Base-by-base conservation (phyloP, 2,329 filamentous ascomycete species). In the Parastagonospora nodorum region DNA sequence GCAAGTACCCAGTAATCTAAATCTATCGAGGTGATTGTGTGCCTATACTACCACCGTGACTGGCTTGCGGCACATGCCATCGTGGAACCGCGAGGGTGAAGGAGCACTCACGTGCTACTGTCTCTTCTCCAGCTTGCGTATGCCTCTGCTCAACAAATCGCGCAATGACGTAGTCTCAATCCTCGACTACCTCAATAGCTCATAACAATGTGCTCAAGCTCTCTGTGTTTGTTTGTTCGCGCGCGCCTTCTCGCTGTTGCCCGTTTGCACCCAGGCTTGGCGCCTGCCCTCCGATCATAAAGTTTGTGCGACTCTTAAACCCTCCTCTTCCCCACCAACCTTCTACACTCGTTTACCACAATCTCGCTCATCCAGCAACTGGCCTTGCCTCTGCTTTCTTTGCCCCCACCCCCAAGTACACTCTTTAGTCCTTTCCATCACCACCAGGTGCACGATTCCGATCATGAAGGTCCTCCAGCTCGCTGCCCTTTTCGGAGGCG, bases 401-500 rank as follows among this genome's bases (percentile, higher is more conserved):
- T 50, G 39, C 49, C 55, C 44, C 19, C 28, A 24, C 24, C 19
- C 48, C 45, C 47, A 37, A 29, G 35, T 43, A 53, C 66, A 57
- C 63, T 66, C 58, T 43, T 59, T 61, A 45, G 52, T 47, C 39
- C 44, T 57, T 50, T 51, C 44, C 47, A 55, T 50, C 54, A 50
- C 51, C 42, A 36, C 45, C 43, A 53, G 45, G 52, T 51, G 5
- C 19, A 24, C 19, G 19, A 24, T 49, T 53, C 29, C 56, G 55
- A 47, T 41, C 49, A 72, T 72, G 69, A 69, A 67, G 65, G 32
- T 57, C 19, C 30, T 58, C 48, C 57, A 66, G 44, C 38, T 68
- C 38, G 55, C 57, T 30, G 50, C 56, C 38, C 57, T 70, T 52
- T 45, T 71, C 24, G 63, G 55, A 47, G 62, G 61, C 45, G 54